A percentile compares a stretch with the other conserved stretches of the same genome.
Conservation (phyloP, 441 rosid genomes). For the Gossypium gossypioides region DNA sequence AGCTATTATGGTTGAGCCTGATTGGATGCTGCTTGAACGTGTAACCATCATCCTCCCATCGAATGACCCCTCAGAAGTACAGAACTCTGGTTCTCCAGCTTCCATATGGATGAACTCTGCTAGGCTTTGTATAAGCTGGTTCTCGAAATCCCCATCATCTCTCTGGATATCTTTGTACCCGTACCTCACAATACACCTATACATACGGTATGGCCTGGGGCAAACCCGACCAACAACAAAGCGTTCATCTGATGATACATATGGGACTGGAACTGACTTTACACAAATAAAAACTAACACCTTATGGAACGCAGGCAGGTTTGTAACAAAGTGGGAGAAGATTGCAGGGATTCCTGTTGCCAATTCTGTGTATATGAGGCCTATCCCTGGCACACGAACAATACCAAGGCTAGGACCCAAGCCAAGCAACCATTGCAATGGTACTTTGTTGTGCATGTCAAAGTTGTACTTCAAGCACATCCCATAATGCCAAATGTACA, state of each 20-base stretch:
- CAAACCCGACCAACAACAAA: slow-evolving; percentile 86
- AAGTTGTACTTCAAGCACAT: slow-evolving; percentile 73
- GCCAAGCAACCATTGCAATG: slow-evolving; percentile 74
- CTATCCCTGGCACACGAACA: slow-evolving; percentile 89
- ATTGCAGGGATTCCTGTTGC: slow-evolving; percentile 88
- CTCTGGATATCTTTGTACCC: slow-evolving; percentile 86
- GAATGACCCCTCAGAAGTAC: slow-evolving; percentile 46
- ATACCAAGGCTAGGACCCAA: slow-evolving; percentile 92
- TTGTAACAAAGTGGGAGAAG: slow-evolving; percentile 88
- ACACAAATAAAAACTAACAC: slow-evolving; percentile 86
- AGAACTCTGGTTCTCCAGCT: slow-evolving; percentile 52
- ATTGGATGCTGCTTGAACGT: slow-evolving; percentile 44
- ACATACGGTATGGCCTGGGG: slow-evolving; percentile 88
- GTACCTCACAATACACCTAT: slow-evolving; percentile 82
- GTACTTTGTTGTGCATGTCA: slow-evolving; percentile 87
- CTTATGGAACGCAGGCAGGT: slow-evolving; percentile 84
- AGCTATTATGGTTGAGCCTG: slow-evolving; percentile 40
- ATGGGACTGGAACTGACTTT: slow-evolving; percentile 87
- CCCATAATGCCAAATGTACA: slow-evolving; percentile 91
- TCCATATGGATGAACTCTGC: slow-evolving; percentile 95
- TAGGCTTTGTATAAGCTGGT: slow-evolving; percentile 72
- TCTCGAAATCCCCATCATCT: slow-evolving; percentile 73
- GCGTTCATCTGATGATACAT: slow-evolving; percentile 71
- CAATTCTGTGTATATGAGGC: slow-evolving; percentile 76
- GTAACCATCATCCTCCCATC: slow-evolving; percentile 93